Conservation (phyloP, 148 eudicot species). For the Vaccinium vitisidaea region DNA sequence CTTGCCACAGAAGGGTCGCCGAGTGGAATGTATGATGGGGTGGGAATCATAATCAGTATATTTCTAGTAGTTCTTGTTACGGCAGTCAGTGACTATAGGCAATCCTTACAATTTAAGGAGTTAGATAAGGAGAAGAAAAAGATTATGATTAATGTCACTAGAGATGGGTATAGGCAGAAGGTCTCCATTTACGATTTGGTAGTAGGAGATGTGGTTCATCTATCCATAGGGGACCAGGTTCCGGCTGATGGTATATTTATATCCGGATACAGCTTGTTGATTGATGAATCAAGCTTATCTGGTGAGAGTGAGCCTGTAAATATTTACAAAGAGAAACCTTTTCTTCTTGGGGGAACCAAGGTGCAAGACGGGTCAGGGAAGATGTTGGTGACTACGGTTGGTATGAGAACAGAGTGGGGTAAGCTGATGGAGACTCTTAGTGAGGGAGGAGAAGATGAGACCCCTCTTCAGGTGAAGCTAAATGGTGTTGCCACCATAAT, state of each 20-base stretch:
- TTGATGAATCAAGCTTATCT: constrained; percentile 28
- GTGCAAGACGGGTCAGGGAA: constrained; percentile 31
- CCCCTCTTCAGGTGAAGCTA: constrained; percentile 16
- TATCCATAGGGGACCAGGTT: constrained; percentile 24
- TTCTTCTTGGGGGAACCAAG: constrained; percentile 23
- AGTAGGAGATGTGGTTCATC: constrained; percentile 30
- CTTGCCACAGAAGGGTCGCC: constrained; percentile 31
- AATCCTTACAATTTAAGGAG: constrained; percentile 27
- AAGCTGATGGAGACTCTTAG: constrained; percentile 27
- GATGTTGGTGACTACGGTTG: constrained; percentile 31
- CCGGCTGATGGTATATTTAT: constrained; percentile 23
- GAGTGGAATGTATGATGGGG: constrained; percentile 24
- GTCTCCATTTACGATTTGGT: constrained; percentile 24
- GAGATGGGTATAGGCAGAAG: constrained; percentile 25
- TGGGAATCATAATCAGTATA: constrained; percentile 25
- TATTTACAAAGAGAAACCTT: constrained; percentile 18
- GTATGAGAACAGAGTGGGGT: constrained; percentile 35
- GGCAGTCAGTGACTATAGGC: constrained; percentile 26
- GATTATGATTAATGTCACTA: constrained; percentile 25
- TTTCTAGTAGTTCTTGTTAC: constrained; percentile 28
- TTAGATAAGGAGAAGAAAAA: constrained; percentile 32
- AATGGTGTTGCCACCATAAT: constrained; percentile 23
- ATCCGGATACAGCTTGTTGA: constrained; percentile 24
- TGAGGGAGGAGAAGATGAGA: constrained; percentile 28
- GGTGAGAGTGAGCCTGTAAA: constrained; percentile 30